Percentiles rank a stretch among this genome's conserved stretches.
Conservation (phyloP, 1,284 basidiomycete species). For the Ceratobasidium sp. region DNA sequence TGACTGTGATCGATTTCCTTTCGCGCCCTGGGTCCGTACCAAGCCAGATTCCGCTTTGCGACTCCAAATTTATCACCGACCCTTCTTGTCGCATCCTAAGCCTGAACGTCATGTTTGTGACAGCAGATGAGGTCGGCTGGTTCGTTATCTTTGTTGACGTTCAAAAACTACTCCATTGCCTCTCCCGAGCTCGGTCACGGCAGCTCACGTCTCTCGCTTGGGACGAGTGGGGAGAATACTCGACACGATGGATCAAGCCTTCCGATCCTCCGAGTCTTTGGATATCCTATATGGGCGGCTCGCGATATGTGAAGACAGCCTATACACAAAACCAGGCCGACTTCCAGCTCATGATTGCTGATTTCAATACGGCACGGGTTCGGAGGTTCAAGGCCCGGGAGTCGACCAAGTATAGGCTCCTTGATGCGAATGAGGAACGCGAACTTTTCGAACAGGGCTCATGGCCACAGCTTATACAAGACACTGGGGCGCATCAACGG, state of each 20-base stretch:
- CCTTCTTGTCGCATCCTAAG: conserved; percentile 1
- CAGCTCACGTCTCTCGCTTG: not conserved
- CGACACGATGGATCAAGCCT: conserved; percentile 24
- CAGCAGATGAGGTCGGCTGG: not conserved
- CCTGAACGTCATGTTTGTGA: not conserved
- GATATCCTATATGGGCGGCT: not conserved
- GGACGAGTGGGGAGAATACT: conserved; percentile 19
- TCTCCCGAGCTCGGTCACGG: not conserved
- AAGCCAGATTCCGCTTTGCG: not conserved
- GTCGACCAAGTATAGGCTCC: not conserved
- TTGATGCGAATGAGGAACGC: not conserved
- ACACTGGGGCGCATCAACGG: not conserved
- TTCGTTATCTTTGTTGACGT: conserved; percentile 16
- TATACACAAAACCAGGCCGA: too few relatives aligned
- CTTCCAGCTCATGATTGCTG: not conserved
- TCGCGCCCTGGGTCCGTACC: not conserved
- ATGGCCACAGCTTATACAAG: not conserved
- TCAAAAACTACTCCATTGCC: not conserved
- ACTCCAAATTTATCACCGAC: not conserved
- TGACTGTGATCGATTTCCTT: not conserved
- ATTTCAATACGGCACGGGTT: not conserved
- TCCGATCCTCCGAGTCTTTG: not conserved
- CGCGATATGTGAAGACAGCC: conserved; percentile 3
- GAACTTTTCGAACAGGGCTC: not conserved
- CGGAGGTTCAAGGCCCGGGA: not conserved